phyloP scores from a whole-genome alignment of 1,139 yeast genomes.

The Suhomyces bokatorum region DNA sequence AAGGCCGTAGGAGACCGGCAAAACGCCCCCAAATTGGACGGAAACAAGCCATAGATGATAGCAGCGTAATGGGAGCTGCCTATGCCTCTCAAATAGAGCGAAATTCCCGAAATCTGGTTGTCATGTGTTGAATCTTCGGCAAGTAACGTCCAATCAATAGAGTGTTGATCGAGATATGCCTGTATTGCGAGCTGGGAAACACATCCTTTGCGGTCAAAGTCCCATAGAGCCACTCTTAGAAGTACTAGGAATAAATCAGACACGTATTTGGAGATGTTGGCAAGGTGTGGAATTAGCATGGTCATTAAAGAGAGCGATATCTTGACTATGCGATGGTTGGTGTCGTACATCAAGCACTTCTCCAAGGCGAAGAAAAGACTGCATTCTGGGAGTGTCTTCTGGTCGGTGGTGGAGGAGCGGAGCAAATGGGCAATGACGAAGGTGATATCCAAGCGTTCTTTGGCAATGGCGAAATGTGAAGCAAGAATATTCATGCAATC shows the following conservation, averaged over 20 bases:
- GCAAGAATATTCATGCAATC: conserved; percentile 37
- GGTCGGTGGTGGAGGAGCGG: conserved; percentile 14
- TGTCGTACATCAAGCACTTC: conserved; percentile 46
- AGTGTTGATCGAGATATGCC: conserved; percentile 1
- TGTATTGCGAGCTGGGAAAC: not conserved
- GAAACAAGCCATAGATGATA: conserved; percentile 62
- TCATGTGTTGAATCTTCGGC: not conserved
- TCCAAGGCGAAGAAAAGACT: conserved; percentile 24
- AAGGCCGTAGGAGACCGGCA: conserved; percentile 38
- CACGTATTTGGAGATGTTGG: conserved; percentile 32
- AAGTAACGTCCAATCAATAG: not conserved
- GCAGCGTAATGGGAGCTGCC: conserved; percentile 34
- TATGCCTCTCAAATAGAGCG: conserved; percentile 1
- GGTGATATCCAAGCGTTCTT: conserved; percentile 37
- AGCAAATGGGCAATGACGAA: conserved; percentile 33
- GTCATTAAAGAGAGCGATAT: conserved; percentile 46
- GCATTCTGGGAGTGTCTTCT: not conserved
- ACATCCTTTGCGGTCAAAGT: not conserved
- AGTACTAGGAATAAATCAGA: conserved; percentile 49
- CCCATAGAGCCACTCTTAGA: conserved; percentile 43
- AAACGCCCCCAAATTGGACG: conserved; percentile 50
- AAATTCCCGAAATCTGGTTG: not conserved
- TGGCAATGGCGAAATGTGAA: conserved; percentile 28
- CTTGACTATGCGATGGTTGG: conserved; percentile 41
- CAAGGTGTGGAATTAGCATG: conserved; percentile 57